Evolutionary conservation across 2,329 filamentous ascomycete genomes (phyloP), one percentile per base, ranked within the genome.

Genomic region (Beauveria varroae): DNA sequence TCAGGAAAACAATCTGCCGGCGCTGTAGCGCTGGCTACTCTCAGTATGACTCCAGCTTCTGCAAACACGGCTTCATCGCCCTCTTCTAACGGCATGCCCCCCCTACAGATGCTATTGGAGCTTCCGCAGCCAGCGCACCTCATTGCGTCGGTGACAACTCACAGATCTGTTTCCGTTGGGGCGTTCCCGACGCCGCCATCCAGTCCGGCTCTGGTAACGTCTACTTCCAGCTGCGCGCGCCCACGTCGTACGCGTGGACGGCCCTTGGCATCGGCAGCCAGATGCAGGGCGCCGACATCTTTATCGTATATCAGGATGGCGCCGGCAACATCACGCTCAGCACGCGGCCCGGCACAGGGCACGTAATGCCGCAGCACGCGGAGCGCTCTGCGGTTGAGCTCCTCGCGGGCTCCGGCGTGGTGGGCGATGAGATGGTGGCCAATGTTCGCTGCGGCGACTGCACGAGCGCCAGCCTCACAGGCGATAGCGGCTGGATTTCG

Each of bases 301-400:
- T 88, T 68, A 65, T 88, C 67, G 76, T 87, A 65, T 88, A 88
- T 70, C 73, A 81, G 51, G 77, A 85, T 64, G 82, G 83, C 62
- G 65, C 66, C 3, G 80, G 81, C 63, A 87, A 87, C 67, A 77
- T 88, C 26, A 88, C 86, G 1, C 68, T 88, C 58, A 87, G 84
- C 64, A 78, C 84, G 1, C 81, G 86, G 24, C 66, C 70, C 3
- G 82, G 79, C 34, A 72, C 67, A 0, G 76, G 77, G 8, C 75
- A 87, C 64, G 64, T 69, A 41, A 71, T 75, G 73, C 86, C 86
- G 0, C 52, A 71, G 28, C 79, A 81, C 70, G 73, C 72, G 1
- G 66, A 70, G 1, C 72, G 75, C 6, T 73, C 75, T 26, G 71
- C 77, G 37, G 70, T 87, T 24, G 75, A 80, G 41, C 75, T 88